Base-by-base conservation (phyloP, 202 grass and related monocot genomes). In the Eragrostis tef region DNA sequence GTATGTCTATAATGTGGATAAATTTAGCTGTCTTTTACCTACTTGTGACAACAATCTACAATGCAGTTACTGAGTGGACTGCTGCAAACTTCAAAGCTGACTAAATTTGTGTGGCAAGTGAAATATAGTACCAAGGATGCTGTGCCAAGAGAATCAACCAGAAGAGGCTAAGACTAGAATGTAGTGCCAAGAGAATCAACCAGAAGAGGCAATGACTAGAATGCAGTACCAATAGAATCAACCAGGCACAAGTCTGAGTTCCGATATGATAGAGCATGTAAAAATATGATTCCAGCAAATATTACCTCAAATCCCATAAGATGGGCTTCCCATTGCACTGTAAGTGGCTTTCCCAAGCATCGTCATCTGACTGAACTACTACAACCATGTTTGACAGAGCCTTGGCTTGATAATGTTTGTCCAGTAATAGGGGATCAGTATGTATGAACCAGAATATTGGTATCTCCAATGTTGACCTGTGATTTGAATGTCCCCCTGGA, bases 361-460 rank as follows among this genome's bases (percentile, higher is more conserved):
- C 81, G 27, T 50, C 62, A 82, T 98, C 88, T 78, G 95, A 98
- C 57, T 98, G 95, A 76, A 98, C 95, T 80, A 94, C 92, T 39
- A 98, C 74, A 52, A 98, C 91, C 92, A 98, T 98, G 80, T 98
- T 92, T 49, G 87, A 81, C 63, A 98, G 90, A 82, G 95, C 87
- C 59, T 94, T 98, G 44, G 95, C 88, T 75, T 98, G 95, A 76
- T 98, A 94, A 85, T 98, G 92, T 83, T 93, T 98, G 78, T 98
- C 95, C 77, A 98, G 39, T 81, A 98, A 85, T 77, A 98, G 67
- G 19, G 88, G 86, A 49, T 98, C 95, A 80, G 66, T 87, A 77
- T 94, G 90, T 85, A 98, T 87, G 86, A 98, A 98, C 95, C 95
- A 94, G 82, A 98, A 94, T 91, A 98, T 84, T 67, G 95, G 95